phyloP scores from a whole-genome alignment of 2,329 filamentous ascomycete species.

The Rhynchosporium graminicola region DNA sequence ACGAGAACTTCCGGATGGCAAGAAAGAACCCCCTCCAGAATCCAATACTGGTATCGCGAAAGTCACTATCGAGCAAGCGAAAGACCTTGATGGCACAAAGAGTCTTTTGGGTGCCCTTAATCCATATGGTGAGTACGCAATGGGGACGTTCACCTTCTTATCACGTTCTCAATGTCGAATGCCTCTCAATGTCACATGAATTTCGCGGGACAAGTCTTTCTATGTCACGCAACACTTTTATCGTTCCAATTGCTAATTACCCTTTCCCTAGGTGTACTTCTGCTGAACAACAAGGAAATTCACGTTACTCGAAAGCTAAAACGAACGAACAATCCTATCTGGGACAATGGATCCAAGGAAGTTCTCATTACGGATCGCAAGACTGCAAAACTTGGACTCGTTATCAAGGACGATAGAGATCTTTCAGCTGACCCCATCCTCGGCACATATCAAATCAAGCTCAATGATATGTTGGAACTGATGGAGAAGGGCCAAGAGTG shows the following conservation, averaged over 20 bases:
- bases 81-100: conserved; percentile 91
- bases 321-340: conserved; percentile 96
- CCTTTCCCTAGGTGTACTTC: conserved; percentile 51
- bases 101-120: conserved; percentile 89
- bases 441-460: conserved; percentile 91
- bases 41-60: conserved; percentile 91
- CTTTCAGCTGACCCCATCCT: conserved; percentile 79
- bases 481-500: conserved; percentile 94
- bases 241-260: too few species aligned
- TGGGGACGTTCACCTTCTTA: too few species aligned
- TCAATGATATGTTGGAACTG: conserved; percentile 88
- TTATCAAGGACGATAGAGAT: conserved; percentile 94
- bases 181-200: too few species aligned
- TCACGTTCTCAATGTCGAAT: too few species aligned
- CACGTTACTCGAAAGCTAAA: conserved; percentile 91
- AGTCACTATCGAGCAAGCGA: conserved; percentile 93
- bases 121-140: conserved; percentile 65
- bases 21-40: conserved; percentile 77
- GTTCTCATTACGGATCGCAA: conserved; percentile 93
- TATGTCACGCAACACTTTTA: too few species aligned
- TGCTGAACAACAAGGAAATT: conserved; percentile 90
- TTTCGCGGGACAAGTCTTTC: too few species aligned
- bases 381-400: conserved; percentile 83
- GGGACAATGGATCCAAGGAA: conserved; percentile 90
- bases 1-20: conserved; percentile 72